phyloP scores from a whole-genome alignment of 345 rosid species.

The Crucihimalaya himalaica region DNA sequence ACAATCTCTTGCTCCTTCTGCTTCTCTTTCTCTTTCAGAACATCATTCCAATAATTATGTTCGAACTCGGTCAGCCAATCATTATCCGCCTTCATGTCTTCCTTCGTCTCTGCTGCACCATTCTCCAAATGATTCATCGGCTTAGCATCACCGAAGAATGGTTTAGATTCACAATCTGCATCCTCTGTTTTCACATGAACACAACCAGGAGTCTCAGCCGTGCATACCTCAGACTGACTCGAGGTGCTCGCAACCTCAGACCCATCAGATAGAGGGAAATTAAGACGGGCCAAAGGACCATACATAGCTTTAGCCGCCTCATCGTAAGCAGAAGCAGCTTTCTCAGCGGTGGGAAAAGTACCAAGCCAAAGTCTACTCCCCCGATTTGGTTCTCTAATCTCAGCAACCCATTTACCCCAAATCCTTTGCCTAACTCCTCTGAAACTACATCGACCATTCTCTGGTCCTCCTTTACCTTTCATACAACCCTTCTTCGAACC shows the following conservation, averaged over 20 bases:
- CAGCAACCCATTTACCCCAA: constrained; percentile 98
- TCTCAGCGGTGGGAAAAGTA: constrained; percentile 66
- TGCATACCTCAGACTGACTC: constrained; percentile 51
- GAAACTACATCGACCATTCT: constrained; percentile 54
- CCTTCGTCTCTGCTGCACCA: neutral
- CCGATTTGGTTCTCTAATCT: constrained; percentile 72
- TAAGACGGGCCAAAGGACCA: constrained; percentile 64
- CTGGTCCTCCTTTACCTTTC: constrained; percentile 96
- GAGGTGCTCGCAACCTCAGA: constrained; percentile 45
- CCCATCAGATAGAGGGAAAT: constrained; percentile 44
- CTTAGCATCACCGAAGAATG: neutral
- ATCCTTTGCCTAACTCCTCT: constrained; percentile 88
- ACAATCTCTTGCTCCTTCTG: constrained; percentile 14
- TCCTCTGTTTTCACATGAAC: constrained; percentile 36
- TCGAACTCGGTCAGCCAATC: constrained; percentile 34
- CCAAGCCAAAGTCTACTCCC: constrained; percentile 87
- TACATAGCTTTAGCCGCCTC: constrained; percentile 75
- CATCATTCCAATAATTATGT: neutral
- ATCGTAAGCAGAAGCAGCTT: constrained; percentile 84
- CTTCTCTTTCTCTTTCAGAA: constrained; percentile 16
- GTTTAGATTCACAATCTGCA: constrained; percentile 41
- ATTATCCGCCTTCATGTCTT: neutral
- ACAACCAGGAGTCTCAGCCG: constrained; percentile 28
- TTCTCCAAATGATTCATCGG: neutral
- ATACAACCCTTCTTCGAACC: constrained; percentile 87